Evolutionary conservation across 1,139 yeast genomes (phyloP).

Genomic region (Sugiyamaella paludigena): DNA sequence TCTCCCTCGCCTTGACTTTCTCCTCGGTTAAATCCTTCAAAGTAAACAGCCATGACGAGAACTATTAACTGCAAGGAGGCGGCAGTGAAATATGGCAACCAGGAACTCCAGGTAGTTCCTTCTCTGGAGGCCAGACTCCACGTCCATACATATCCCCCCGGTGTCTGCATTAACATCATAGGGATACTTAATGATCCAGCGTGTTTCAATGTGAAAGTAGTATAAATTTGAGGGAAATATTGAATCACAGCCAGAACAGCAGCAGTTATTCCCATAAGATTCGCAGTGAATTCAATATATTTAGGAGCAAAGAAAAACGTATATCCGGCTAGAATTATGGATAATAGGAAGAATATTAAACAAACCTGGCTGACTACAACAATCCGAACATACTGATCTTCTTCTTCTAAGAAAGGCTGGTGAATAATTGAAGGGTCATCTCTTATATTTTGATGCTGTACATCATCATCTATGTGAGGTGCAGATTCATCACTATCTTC

Average conservation of each 20-base stretch:
- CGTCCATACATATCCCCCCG: constrained; percentile 83
- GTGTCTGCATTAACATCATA: constrained; percentile 86
- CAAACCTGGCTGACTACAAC: constrained; percentile 20
- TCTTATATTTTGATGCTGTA: too few relatives aligned
- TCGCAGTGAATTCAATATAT: constrained; percentile 45
- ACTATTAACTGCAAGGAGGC: constrained; percentile 62
- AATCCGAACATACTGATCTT: constrained; percentile 10
- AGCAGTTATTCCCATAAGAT: constrained; percentile 60
- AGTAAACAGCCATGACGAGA: constrained; percentile 52
- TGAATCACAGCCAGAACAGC: constrained; percentile 58
- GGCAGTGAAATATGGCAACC: constrained; percentile 77
- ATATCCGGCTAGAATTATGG: constrained; percentile 27
- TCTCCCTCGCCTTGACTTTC: constrained; percentile 10
- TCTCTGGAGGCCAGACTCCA: constrained; percentile 65
- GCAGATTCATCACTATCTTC: neutral
- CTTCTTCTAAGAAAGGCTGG: neutral
- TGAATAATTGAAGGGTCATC: too few relatives aligned
- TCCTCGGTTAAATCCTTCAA: constrained; percentile 28
- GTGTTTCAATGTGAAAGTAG: constrained; percentile 66
- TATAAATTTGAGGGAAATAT: constrained; percentile 75
- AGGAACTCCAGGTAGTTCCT: constrained; percentile 83
- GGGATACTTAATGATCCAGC: constrained; percentile 78
- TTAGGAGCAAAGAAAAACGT: constrained; percentile 22
- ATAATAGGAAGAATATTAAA: constrained; percentile 26
- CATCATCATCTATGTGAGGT: neutral